Conservation (phyloP, 768 basidiomycete genomes). For the Panaeolus papilionaceus region DNA sequence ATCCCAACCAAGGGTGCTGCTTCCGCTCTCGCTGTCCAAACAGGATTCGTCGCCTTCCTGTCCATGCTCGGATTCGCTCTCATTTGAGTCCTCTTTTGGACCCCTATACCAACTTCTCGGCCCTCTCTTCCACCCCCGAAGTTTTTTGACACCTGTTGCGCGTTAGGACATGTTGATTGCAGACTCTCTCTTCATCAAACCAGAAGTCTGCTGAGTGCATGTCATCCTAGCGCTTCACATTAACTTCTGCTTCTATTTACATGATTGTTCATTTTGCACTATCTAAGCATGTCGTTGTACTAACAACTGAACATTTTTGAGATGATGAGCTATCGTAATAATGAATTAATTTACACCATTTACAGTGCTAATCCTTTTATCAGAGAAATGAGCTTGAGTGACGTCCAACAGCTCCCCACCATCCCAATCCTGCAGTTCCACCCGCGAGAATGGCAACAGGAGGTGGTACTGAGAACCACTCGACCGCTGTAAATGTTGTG, state of each 20-base stretch:
- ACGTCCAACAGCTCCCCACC: constrained; percentile 46
- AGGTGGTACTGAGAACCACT: constrained; percentile 47
- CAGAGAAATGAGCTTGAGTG: constrained; percentile 15
- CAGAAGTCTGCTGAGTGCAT: not conserved
- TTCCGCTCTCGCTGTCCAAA: constrained; percentile 27
- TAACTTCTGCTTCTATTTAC: not conserved
- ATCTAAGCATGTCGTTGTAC: constrained; percentile 13
- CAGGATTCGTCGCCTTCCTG: constrained; percentile 35
- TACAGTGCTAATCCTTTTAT: not conserved
- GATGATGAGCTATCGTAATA: constrained; percentile 9
- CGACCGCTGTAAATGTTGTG: constrained; percentile 44
- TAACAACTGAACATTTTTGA: constrained; percentile 12
- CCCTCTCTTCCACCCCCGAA: not conserved
- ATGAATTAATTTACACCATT: not conserved
- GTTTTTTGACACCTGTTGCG: not conserved
- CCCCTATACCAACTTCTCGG: not conserved
- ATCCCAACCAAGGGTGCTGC: constrained; percentile 32
- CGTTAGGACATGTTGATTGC: not conserved
- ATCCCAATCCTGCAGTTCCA: constrained; percentile 45
- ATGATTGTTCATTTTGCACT: not conserved
- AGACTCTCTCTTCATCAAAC: not conserved
- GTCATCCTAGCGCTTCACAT: not conserved
- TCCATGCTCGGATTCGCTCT: constrained; percentile 33
- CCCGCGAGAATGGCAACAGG: constrained; percentile 47
- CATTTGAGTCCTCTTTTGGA: constrained; percentile 23